Evolutionary conservation across 345 rosid genomes (phyloP), one percentile per base, ranked within the genome.

Genomic region (Heritiera fomes): DNA sequence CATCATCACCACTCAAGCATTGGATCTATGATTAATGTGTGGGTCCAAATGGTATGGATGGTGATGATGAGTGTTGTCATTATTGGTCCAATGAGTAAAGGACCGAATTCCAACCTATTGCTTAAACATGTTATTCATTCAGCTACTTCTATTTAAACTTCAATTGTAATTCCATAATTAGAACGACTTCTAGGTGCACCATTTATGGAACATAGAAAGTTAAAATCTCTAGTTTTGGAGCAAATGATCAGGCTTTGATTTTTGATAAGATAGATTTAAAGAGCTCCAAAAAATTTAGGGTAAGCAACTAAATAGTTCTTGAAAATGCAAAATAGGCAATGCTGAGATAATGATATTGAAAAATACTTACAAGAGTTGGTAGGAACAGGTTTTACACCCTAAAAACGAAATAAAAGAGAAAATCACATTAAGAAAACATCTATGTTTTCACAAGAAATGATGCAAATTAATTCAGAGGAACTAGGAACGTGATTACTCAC

Each of bases 321-420:
- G 18, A 43, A 43, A 43, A 11, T 49, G 18, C 17, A 65, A 70
- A 73, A 64, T 28, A 46, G 28, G 28, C 34, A 50, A 55, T 55
- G 49, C 23, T 6, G 1, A 58, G 38, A 43, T 59, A 69, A 61
- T 10, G 43, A 34, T 34, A 34, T 65, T 7, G 53, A 64, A 38
- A 78, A 61, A 79, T 78, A 87, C 93, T 91, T 88, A 88, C 92
- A 77, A 41, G 78, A 61, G 34, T 76, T 49, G 77, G 77, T 80
- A 50, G 32, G 72, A 2, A 82, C 75, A 79, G 81, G 68, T 40
- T 78, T 58, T 60, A 71, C 45, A 75, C 83, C 90, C 89, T 85
- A 81, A 56, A 53, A 82, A 82, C 6, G 79, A 75, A 58, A 74
- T 62, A 69, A 12, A 64, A 17, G 20, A 73, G 40, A 41, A 53